Evolutionary conservation across 2,329 filamentous ascomycete genomes (phyloP).

Genomic region (Cryoendolithus antarcticus): DNA sequence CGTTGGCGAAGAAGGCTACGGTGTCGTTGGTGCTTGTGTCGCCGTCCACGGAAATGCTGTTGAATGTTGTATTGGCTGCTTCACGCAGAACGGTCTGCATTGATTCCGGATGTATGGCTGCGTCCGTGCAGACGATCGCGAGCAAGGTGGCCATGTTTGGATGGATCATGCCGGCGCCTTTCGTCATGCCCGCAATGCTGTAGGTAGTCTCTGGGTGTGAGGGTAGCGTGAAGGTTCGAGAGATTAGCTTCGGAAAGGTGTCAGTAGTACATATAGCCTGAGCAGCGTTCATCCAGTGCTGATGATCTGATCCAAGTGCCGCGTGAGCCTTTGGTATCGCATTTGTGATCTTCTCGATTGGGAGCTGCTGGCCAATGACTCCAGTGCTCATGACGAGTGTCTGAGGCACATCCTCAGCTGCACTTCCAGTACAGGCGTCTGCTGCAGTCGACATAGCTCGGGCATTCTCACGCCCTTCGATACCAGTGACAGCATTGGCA

Average conservation of each 20-base stretch:
- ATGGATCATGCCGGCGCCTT: slow-evolving; percentile 98
- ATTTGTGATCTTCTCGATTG: slow-evolving; percentile 77
- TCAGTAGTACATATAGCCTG: slow-evolving; percentile 96
- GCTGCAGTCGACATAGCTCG: slow-evolving; percentile 68
- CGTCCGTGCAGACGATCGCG: slow-evolving; percentile 84
- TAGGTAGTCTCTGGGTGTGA: slow-evolving; percentile 66
- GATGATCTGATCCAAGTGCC: slow-evolving; percentile 61
- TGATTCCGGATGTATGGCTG: slow-evolving; percentile 56
- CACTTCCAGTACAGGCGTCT: slow-evolving; percentile 36
- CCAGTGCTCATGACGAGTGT: slow-evolving; percentile 98
- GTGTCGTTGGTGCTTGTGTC: slow-evolving; percentile 98
- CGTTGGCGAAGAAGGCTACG: slow-evolving; percentile 86
- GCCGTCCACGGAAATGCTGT: slow-evolving; percentile 92
- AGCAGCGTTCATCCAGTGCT: slow-evolving; percentile 76
- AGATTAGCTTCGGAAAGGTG: slow-evolving; percentile 93
- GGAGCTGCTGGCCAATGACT: slow-evolving; percentile 88
- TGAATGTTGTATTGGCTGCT: slow-evolving; percentile 78
- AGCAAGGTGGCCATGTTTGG: slow-evolving; percentile 97
- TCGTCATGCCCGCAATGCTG: slow-evolving; percentile 85
- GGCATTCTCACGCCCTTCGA: slow-evolving; percentile 79
- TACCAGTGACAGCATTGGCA: slow-evolving; percentile 92
- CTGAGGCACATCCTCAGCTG: slow-evolving; percentile 36
- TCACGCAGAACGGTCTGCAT: slow-evolving; percentile 59
- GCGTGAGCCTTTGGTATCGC: slow-evolving; percentile 67
- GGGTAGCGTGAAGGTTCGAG: slow-evolving; percentile 70